These are phyloP conservation scores for Coniochaeta ligniaria DNA, from an alignment of 2,329 filamentous ascomycete genomes.

Conservation along the genomic window DNA sequence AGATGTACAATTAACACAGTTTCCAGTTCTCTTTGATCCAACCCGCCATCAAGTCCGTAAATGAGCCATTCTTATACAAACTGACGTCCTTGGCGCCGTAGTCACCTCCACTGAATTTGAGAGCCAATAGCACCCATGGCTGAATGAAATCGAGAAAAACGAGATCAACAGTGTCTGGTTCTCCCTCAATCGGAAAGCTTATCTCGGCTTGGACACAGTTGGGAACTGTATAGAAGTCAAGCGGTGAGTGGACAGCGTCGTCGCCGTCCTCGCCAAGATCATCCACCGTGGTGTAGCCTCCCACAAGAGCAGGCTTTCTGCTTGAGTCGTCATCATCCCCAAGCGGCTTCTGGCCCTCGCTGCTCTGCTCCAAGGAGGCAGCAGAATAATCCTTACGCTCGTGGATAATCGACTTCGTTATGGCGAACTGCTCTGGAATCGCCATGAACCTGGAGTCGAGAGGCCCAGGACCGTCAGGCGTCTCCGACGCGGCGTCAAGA, in stretches of 20 bases:
- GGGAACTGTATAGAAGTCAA: conserved; percentile 70
- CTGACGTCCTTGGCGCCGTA: conserved; percentile 40
- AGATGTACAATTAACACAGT: conserved; percentile 27
- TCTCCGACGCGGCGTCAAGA: not conserved
- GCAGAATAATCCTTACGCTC: conserved; percentile 9
- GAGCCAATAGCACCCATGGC: conserved; percentile 68
- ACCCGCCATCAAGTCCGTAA: conserved; percentile 46
- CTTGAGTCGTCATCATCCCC: conserved; percentile 17
- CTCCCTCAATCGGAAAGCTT: conserved; percentile 45
- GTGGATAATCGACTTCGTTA: conserved; percentile 18
- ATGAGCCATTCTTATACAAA: conserved; percentile 44
- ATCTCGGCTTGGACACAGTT: conserved; percentile 73
- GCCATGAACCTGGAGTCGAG: conserved; percentile 39
- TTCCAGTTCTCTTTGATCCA: conserved; percentile 57
- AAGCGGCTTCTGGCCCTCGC: conserved; percentile 21
- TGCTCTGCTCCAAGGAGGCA: conserved; percentile 2
- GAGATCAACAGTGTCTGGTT: conserved; percentile 72
- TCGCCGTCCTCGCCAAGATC: conserved; percentile 80
- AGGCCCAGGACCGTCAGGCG: not conserved
- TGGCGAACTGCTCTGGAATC: conserved; percentile 37
- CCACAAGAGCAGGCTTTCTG: conserved; percentile 37
- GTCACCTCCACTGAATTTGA: conserved; percentile 52
- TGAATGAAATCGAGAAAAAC: conserved; percentile 91
- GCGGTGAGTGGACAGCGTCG: conserved; percentile 73
- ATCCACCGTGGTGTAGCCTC: conserved; percentile 84